Percentiles rank a stretch among this genome's conserved stretches.
Conservation (phyloP, 2,329 filamentous ascomycete genomes). For the Diaporthe eres region DNA sequence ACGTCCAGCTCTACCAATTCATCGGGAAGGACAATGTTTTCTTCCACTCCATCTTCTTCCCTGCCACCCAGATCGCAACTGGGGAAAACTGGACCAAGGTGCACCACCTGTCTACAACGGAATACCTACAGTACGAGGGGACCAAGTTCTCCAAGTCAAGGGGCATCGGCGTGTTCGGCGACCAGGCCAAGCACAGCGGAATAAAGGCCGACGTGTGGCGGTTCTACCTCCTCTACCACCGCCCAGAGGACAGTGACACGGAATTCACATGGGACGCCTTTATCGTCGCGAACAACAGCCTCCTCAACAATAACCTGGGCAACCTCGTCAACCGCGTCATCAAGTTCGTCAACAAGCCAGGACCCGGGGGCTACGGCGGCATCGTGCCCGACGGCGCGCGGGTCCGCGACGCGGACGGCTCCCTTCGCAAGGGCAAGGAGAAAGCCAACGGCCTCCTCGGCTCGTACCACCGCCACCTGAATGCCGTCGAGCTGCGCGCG, state of each 20-base stretch:
- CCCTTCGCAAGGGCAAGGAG: neutral
- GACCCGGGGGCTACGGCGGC: slow-evolving; percentile 72
- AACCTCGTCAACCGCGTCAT: slow-evolving; percentile 82
- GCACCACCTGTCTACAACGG: slow-evolving; percentile 79
- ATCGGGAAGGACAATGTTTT: slow-evolving; percentile 82
- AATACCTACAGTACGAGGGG: slow-evolving; percentile 79
- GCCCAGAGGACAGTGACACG: slow-evolving; percentile 88
- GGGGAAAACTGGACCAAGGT: slow-evolving; percentile 81
- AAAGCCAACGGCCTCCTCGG: neutral
- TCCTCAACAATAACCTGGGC: slow-evolving; percentile 82
- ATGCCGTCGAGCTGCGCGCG: slow-evolving; percentile 10
- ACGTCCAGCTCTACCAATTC: slow-evolving; percentile 83
- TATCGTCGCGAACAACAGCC: slow-evolving; percentile 88
- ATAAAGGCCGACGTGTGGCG: slow-evolving; percentile 84
- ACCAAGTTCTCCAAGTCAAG: slow-evolving; percentile 83
- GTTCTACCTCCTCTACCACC: slow-evolving; percentile 88
- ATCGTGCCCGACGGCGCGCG: slow-evolving; percentile 69
- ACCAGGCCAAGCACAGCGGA: slow-evolving; percentile 78
- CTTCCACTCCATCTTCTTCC: slow-evolving; percentile 84
- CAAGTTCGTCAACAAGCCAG: slow-evolving; percentile 77
- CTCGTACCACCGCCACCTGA: neutral
- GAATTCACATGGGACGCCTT: slow-evolving; percentile 93
- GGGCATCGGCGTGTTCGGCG: slow-evolving; percentile 82
- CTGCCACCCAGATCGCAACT: slow-evolving; percentile 78
- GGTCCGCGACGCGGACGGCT: neutral